These are phyloP conservation scores for Tephrocybe sp. DNA, from an alignment of 768 basidiomycete species.

Conservation along the genomic window DNA sequence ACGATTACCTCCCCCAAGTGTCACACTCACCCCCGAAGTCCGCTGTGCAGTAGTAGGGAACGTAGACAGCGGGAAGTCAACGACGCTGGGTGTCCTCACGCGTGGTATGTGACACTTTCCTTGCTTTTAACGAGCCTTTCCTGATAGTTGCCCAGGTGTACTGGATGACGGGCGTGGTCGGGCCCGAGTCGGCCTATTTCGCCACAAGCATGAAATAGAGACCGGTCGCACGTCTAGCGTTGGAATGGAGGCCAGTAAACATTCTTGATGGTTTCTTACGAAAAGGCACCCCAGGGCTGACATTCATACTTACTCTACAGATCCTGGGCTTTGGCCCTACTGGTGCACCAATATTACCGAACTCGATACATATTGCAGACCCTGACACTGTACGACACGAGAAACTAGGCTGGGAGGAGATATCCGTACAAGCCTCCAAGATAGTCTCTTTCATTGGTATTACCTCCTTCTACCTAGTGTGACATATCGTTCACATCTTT, in stretches of 20 bases:
- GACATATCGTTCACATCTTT: not conserved
- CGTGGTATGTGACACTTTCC: constrained; percentile 51
- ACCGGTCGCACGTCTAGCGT: constrained; percentile 94
- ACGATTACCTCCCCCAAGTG: constrained; percentile 73
- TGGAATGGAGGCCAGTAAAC: constrained; percentile 81
- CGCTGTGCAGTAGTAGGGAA: constrained; percentile 96
- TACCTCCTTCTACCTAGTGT: not conserved
- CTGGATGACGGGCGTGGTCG: constrained; percentile 82
- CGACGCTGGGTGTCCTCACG: constrained; percentile 93
- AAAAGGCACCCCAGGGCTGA: not conserved
- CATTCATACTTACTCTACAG: constrained; percentile 37
- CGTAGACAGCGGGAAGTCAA: constrained; percentile 92
- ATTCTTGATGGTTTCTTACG: not conserved
- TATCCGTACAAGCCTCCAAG: constrained; percentile 84
- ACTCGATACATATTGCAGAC: constrained; percentile 53
- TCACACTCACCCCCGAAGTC: constrained; percentile 85
- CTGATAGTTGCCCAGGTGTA: constrained; percentile 44
- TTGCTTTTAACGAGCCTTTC: constrained; percentile 7
- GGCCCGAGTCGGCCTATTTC: constrained; percentile 85
- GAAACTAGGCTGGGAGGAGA: constrained; percentile 95
- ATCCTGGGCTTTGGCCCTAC: constrained; percentile 85
- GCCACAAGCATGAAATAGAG: constrained; percentile 98
- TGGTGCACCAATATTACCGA: constrained; percentile 79
- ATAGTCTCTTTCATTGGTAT: constrained; percentile 90
- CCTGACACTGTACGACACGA: constrained; percentile 72